Evolutionary conservation across 441 rosid species (phyloP).

Genomic region (Bruguiera hainesii): DNA sequence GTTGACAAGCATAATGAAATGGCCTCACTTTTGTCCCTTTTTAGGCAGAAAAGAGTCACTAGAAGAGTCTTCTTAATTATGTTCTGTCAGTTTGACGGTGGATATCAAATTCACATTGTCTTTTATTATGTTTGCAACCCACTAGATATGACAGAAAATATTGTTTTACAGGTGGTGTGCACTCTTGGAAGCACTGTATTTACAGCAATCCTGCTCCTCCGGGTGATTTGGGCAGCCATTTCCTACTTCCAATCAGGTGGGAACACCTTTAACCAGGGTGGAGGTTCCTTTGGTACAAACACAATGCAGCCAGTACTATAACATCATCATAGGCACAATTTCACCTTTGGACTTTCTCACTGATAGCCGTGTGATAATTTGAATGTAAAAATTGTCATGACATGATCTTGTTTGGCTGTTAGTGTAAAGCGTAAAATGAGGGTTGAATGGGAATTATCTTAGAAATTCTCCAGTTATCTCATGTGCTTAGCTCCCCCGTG

Average conservation of each 20-base stretch:
- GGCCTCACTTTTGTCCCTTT: background rate
- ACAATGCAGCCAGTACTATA: conserved; percentile 29
- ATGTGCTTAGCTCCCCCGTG: background rate
- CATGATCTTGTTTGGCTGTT: background rate
- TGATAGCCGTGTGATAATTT: background rate
- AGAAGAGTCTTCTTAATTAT: background rate
- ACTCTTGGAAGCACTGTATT: conserved; percentile 64
- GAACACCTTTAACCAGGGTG: conserved; percentile 33
- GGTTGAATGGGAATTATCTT: background rate
- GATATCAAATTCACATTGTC: background rate
- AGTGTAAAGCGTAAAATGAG: background rate
- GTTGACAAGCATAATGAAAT: conserved; percentile 1
- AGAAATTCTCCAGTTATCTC: background rate
- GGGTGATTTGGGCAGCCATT: conserved; percentile 56
- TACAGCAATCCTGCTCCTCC: conserved; percentile 49
- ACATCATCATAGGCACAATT: background rate
- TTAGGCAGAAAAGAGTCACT: background rate
- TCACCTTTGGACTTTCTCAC: background rate
- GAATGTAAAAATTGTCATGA: background rate
- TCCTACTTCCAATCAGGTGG: conserved; percentile 55
- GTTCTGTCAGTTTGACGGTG: background rate
- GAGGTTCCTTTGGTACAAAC: conserved; percentile 34
- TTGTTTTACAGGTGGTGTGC: conserved; percentile 53
- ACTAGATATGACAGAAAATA: background rate
- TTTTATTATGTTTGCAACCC: background rate